Percentiles rank a stretch among this genome's conserved stretches.
Conservation (phyloP, 495 filamentous ascomycete genomes). For the Penicillium taxi region DNA sequence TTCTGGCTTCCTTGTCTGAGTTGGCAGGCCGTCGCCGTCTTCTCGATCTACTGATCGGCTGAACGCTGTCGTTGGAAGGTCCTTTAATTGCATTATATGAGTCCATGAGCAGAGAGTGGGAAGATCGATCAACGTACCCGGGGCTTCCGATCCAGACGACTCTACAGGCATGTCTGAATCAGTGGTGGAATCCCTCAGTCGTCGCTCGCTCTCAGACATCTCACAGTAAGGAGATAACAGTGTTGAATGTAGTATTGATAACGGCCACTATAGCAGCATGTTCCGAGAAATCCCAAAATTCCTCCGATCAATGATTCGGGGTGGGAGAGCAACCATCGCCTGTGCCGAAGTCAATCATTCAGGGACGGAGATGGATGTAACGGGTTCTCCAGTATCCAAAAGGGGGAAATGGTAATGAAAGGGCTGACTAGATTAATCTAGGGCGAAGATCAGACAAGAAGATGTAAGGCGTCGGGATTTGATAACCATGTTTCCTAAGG, state of each 20-base stretch:
- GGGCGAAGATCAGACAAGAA: too few relatives aligned
- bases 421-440: too few relatives aligned
- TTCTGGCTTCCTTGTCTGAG: constrained; percentile 18
- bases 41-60: constrained; percentile 16
- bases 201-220: constrained; percentile 24
- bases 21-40: constrained; percentile 20
- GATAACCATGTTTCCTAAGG: too few relatives aligned
- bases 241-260: constrained; percentile 10
- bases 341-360: constrained; percentile 1
- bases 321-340: constrained; percentile 23
- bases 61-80: constrained; percentile 12
- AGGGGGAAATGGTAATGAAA: too few relatives aligned
- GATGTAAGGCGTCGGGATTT: too few relatives aligned
- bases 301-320: constrained; percentile 16
- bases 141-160: constrained; percentile 5
- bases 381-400: too few relatives aligned
- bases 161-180: not conserved
- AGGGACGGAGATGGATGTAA: constrained; percentile 4
- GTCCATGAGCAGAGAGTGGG: not conserved
- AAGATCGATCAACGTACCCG: constrained; percentile 10
- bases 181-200: constrained; percentile 5
- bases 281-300: constrained; percentile 17
- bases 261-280: constrained; percentile 21
- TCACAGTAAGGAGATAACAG: constrained; percentile 7
- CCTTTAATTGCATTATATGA: constrained; percentile 11